Percentiles rank a stretch among this genome's conserved stretches.
Evolutionary conservation across 257 asterid species (phyloP).

Genomic region (Cynanchum wilfordii): DNA sequence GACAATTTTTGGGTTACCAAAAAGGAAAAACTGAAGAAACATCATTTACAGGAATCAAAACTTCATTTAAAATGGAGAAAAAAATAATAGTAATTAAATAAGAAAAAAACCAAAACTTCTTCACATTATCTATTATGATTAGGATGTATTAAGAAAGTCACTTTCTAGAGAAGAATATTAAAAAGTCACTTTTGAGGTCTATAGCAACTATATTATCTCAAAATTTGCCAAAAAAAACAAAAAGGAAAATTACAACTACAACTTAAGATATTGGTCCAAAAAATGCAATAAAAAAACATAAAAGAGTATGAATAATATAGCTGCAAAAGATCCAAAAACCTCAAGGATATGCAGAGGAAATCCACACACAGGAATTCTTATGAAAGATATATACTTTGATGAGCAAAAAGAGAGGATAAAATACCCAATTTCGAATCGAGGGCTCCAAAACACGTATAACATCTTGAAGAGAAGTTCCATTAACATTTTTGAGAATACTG

Average conservation of each 20-base stretch:
- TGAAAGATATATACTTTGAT: neutral
- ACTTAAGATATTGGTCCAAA: neutral
- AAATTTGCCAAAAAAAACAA: neutral
- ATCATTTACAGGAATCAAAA: neutral
- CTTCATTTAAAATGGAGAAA: neutral
- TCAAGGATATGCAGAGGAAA: neutral
- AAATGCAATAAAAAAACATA: neutral
- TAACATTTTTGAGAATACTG: constrained; percentile 47
- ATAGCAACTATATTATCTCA: neutral
- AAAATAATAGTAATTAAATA: too few relatives aligned
- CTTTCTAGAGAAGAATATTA: neutral
- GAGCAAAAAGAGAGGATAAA: constrained; percentile 15
- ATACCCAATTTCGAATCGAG: constrained; percentile 51
- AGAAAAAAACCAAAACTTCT: neutral
- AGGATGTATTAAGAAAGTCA: neutral
- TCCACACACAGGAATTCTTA: neutral
- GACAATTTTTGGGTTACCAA: neutral
- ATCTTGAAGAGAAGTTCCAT: constrained; percentile 42
- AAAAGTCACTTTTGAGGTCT: neutral
- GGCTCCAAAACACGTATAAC: constrained; percentile 48
- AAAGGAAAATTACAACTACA: neutral
- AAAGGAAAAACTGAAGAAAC: neutral
- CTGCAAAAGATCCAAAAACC: neutral
- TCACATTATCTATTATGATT: neutral
- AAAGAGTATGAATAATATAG: neutral